These are phyloP conservation scores for Phyllosticta citribraziliensis DNA, from an alignment of 2,329 filamentous ascomycete species.

Conservation along the genomic window DNA sequence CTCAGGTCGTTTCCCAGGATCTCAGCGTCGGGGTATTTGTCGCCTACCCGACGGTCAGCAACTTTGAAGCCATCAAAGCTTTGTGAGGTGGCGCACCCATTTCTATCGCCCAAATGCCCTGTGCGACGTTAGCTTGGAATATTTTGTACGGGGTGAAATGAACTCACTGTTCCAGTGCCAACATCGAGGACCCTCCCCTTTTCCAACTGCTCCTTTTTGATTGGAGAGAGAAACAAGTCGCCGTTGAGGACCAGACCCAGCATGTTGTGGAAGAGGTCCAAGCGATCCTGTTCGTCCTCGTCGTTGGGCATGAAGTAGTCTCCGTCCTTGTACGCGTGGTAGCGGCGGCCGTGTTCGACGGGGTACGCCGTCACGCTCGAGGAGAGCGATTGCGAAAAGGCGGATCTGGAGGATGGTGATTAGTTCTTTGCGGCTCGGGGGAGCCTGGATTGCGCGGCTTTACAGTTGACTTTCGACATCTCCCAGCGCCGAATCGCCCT, in stretches of 20 bases:
- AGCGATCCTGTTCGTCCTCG: constrained; percentile 27
- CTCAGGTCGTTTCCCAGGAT: constrained; percentile 33
- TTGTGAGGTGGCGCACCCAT: constrained; percentile 11
- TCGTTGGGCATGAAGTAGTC: constrained; percentile 17
- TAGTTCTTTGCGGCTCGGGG: too few relatives aligned
- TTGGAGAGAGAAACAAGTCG: constrained; percentile 15
- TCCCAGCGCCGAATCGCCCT: too few relatives aligned
- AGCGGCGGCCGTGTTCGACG: constrained; percentile 20
- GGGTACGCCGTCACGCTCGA: constrained; percentile 14
- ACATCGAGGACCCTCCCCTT: constrained; percentile 16
- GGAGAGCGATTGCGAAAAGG: constrained; percentile 1
- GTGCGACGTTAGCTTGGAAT: constrained; percentile 18
- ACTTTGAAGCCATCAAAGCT: too few relatives aligned
- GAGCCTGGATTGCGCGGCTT: too few relatives aligned
- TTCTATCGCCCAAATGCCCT: constrained; percentile 21
- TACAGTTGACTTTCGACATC: too few relatives aligned
- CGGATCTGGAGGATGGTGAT: neutral
- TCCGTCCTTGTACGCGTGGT: constrained; percentile 20
- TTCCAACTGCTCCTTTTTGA: constrained; percentile 5
- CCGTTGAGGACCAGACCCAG: constrained; percentile 19
- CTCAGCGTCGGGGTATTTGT: neutral
- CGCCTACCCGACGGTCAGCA: neutral
- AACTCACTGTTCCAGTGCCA: constrained; percentile 16
- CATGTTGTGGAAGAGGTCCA: constrained; percentile 21
- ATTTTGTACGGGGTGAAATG: neutral